These are phyloP conservation scores for Stephania japonica DNA, from an alignment of 164 flowering plant species.

Conservation along the genomic window DNA sequence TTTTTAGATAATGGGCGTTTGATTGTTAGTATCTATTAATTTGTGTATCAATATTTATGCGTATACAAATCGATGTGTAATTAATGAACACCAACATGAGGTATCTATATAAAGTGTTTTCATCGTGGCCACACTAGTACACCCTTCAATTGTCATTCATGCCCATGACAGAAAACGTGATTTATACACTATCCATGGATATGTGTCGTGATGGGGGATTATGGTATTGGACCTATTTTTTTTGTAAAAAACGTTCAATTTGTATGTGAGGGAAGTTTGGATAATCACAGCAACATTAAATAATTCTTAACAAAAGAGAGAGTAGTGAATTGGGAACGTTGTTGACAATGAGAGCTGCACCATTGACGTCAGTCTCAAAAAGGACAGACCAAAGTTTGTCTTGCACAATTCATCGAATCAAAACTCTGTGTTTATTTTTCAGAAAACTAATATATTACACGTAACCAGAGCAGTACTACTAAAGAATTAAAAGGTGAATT, in stretches of 20 bases:
- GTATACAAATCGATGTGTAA: background rate
- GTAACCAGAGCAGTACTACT: background rate
- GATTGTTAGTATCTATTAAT: no score
- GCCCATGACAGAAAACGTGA: background rate
- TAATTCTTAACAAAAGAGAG: background rate
- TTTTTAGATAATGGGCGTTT: no score
- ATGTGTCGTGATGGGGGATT: background rate
- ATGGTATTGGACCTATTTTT: background rate
- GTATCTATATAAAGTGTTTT: no score
- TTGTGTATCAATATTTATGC: no score
- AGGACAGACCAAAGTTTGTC: background rate
- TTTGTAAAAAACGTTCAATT: no score
- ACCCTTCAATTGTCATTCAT: background rate
- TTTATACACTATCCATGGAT: conserved; percentile 5
- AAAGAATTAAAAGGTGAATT: background rate
- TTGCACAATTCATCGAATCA: background rate
- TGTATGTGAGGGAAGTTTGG: background rate
- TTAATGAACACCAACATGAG: background rate
- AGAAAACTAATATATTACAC: background rate
- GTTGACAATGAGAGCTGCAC: background rate
- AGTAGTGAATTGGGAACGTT: background rate
- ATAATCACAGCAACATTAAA: background rate
- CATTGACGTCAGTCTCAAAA: background rate
- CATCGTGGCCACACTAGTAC: no score
- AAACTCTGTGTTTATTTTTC: background rate